Percentiles rank a stretch among this genome's conserved stretches.
Evolutionary conservation across 345 rosid genomes (phyloP).

Genomic region (Boechera stricta): DNA sequence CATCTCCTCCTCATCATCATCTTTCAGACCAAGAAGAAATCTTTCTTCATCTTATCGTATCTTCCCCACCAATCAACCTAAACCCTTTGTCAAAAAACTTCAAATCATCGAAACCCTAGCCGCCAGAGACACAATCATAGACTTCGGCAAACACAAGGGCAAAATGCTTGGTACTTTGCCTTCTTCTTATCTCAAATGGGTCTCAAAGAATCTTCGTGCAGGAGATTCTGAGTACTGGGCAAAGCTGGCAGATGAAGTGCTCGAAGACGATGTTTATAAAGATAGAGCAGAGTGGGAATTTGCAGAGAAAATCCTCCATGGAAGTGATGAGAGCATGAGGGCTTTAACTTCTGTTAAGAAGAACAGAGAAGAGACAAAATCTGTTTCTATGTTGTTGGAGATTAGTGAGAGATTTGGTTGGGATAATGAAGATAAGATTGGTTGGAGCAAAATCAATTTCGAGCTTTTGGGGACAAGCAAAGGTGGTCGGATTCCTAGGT

Average conservation of each 20-base stretch:
- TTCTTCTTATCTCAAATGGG: conserved; percentile 76
- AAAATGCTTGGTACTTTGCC: conserved; percentile 86
- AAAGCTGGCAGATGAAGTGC: conserved; percentile 72
- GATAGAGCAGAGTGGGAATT: conserved; percentile 87
- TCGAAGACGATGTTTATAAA: conserved; percentile 64
- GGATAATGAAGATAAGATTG: conserved; percentile 73
- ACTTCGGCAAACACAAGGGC: conserved; percentile 83
- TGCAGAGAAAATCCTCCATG: conserved; percentile 60
- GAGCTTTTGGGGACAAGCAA: conserved; percentile 76
- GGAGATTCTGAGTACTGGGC: conserved; percentile 75
- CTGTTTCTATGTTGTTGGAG: conserved; percentile 65
- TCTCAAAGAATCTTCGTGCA: conserved; percentile 70
- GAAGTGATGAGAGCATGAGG: conserved; percentile 44
- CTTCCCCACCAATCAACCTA: conserved; percentile 22
- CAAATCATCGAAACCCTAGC: conserved; percentile 41
- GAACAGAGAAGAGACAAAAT: conserved; percentile 33
- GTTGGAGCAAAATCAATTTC: conserved; percentile 70
- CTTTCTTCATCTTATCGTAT: conserved; percentile 36
- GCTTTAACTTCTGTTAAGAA: conserved; percentile 5
- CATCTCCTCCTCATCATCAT: conserved; percentile 47
- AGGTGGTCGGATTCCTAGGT: conserved; percentile 80
- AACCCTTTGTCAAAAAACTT: conserved; percentile 18
- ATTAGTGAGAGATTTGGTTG: conserved; percentile 85
- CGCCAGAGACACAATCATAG: conserved; percentile 66
- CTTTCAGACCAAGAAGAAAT: conserved; percentile 46